Evolutionary conservation across 768 basidiomycete genomes (phyloP).

Genomic region (Lentinula edodes): DNA sequence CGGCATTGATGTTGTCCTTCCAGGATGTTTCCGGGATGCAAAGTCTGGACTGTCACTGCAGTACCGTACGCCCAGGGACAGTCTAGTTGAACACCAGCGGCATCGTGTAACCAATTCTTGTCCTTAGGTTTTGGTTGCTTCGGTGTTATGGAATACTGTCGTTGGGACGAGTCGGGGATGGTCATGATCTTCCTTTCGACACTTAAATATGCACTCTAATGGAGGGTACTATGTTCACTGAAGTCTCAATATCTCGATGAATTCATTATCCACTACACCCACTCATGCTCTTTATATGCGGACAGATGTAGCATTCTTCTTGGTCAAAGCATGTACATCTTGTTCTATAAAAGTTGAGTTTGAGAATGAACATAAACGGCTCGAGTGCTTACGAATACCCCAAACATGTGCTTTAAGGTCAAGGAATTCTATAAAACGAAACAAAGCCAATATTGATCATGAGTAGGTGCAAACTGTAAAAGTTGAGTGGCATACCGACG

Average conservation of each 20-base stretch:
- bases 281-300: conserved; percentile 35
- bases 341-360: conserved; percentile 48
- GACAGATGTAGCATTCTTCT: conserved; percentile 59
- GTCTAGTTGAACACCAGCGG: too few relatives aligned
- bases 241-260: background rate
- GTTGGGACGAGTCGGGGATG: too few relatives aligned
- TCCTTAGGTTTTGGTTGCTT: too few relatives aligned
- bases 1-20: too few relatives aligned
- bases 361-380: background rate
- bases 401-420: conserved; percentile 78
- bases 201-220: too few relatives aligned
- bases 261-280: background rate
- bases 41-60: too few relatives aligned
- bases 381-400: conserved; percentile 70
- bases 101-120: too few relatives aligned
- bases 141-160: too few relatives aligned
- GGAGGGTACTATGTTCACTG: background rate
- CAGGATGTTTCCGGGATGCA: too few relatives aligned
- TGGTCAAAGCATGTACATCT: conserved; percentile 69
- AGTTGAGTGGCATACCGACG: conserved; percentile 45
- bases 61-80: too few relatives aligned
- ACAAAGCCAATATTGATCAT: background rate
- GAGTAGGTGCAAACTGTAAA: background rate
- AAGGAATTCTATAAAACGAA: conserved; percentile 54
- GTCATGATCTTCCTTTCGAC: too few relatives aligned